phyloP scores from a whole-genome alignment of 371 early-diverging fungal species.

The Blakeslea trispora region DNA sequence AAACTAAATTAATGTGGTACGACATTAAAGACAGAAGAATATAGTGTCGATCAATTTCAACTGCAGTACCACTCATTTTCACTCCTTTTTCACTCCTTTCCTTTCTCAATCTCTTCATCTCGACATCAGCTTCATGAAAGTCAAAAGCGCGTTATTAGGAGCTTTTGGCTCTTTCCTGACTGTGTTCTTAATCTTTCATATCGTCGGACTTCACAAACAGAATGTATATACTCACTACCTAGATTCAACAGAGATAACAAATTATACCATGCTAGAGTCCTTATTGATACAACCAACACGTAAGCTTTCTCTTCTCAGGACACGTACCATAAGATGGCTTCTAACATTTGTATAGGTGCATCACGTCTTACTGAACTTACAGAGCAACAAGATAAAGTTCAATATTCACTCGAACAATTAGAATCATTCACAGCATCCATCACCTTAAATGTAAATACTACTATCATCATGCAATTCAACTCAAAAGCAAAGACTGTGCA shows the following conservation, averaged over 20 bases:
- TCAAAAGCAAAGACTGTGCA: neutral
- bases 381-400: too few species aligned
- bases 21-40: neutral
- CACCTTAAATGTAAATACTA: conserved; percentile 17
- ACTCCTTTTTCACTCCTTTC: too few species aligned
- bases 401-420: too few species aligned
- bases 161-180: conserved; percentile 14
- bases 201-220: conserved; percentile 8
- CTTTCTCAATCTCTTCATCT: too few species aligned
- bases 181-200: conserved; percentile 13
- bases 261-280: conserved; percentile 32
- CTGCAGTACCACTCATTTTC: too few species aligned
- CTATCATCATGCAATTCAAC: conserved; percentile 2
- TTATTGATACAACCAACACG: conserved; percentile 25
- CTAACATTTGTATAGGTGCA: neutral
- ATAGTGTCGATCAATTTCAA: neutral
- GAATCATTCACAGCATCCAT: conserved; percentile 28
- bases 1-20: neutral
- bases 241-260: conserved; percentile 37
- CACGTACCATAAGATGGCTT: neutral
- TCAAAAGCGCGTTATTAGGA: conserved; percentile 11
- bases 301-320: neutral
- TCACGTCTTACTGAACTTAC: too few species aligned
- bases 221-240: conserved; percentile 4
- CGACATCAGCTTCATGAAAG: conserved; percentile 2